Percentiles rank a stretch among this genome's conserved stretches.
phyloP scores from a whole-genome alignment of 1,284 basidiomycete species.

The Agroathelia rolfsii region DNA sequence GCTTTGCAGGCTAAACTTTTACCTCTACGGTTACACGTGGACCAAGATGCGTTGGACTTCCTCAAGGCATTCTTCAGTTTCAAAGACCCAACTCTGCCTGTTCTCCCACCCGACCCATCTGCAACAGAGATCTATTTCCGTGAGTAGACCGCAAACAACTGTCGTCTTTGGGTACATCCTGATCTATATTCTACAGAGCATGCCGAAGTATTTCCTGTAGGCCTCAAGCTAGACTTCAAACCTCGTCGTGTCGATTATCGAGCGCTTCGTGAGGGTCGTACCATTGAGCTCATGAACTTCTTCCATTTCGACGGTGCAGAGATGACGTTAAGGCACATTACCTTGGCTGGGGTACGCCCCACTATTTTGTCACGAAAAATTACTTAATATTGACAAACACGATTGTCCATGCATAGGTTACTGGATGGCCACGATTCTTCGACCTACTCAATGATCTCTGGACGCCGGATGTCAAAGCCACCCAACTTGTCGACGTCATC shows the following conservation, averaged over 20 bases:
- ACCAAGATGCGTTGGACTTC: constrained; percentile 98
- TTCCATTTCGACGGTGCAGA: constrained; percentile 99
- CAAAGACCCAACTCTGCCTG: constrained; percentile 46
- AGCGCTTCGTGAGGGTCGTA: constrained; percentile 84
- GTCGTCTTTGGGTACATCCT: constrained; percentile 2
- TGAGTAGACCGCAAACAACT: constrained; percentile 25
- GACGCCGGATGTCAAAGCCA: constrained; percentile 99
- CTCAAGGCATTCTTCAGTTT: constrained; percentile 95
- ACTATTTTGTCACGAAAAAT: background rate
- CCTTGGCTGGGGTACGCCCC: constrained; percentile 73
- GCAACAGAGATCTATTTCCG: constrained; percentile 66
- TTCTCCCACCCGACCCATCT: constrained; percentile 25
- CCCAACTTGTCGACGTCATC: constrained; percentile 93
- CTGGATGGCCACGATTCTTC: constrained; percentile 82
- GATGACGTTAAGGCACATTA: constrained; percentile 93
- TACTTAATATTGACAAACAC: too few species aligned
- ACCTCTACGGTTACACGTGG: constrained; percentile 87
- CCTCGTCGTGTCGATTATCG: constrained; percentile 93
- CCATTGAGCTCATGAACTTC: constrained; percentile 98
- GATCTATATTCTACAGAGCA: constrained; percentile 43
- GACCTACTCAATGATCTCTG: constrained; percentile 92
- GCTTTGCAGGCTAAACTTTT: constrained; percentile 68
- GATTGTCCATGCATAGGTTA: constrained; percentile 46
- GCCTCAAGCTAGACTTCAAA: constrained; percentile 96
- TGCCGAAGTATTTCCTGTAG: constrained; percentile 83